Percentiles rank a stretch among this genome's conserved stretches.
These are phyloP conservation scores for Fraxinus nigra DNA, from an alignment of 305 asterid genomes.

Conservation along the genomic window DNA sequence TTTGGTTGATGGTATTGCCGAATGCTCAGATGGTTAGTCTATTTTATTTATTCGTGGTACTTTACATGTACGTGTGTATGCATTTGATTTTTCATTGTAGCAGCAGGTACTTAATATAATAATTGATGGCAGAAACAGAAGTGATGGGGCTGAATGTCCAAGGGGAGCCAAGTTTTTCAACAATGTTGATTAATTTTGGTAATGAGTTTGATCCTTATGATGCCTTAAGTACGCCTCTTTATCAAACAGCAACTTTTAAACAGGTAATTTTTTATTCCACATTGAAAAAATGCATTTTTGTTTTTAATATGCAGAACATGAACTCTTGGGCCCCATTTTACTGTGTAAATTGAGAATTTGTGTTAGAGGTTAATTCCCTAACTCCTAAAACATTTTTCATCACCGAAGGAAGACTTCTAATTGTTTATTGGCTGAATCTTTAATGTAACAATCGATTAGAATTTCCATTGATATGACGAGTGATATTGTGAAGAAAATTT, in stretches of 20 bases:
- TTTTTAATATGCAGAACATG: background rate
- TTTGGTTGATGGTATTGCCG: slow-evolving; percentile 40
- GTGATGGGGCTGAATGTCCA: slow-evolving; percentile 25
- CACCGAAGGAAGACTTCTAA: background rate
- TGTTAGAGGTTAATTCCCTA: background rate
- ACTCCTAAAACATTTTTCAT: background rate
- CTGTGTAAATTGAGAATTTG: background rate
- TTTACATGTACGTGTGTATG: background rate
- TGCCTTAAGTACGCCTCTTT: slow-evolving; percentile 85
- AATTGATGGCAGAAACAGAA: slow-evolving; percentile 38
- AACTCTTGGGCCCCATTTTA: background rate
- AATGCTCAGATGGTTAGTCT: slow-evolving; percentile 43
- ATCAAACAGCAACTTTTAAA: slow-evolving; percentile 96
- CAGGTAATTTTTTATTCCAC: slow-evolving; percentile 49
- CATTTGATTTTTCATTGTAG: background rate
- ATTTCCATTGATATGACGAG: background rate
- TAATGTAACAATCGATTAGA: background rate
- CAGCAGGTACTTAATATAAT: slow-evolving; percentile 3
- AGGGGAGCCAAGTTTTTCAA: slow-evolving; percentile 64
- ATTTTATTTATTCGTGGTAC: background rate
- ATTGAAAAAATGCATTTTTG: background rate
- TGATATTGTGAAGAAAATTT: background rate
- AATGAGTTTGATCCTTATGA: slow-evolving; percentile 84
- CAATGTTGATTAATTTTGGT: slow-evolving; percentile 74
- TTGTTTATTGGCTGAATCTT: background rate